Percentiles rank a stretch among this genome's conserved stretches.
These are phyloP conservation scores for Keqinozyma sinolaborantium DNA, from an alignment of 1,139 yeast genomes.

Conservation along the genomic window DNA sequence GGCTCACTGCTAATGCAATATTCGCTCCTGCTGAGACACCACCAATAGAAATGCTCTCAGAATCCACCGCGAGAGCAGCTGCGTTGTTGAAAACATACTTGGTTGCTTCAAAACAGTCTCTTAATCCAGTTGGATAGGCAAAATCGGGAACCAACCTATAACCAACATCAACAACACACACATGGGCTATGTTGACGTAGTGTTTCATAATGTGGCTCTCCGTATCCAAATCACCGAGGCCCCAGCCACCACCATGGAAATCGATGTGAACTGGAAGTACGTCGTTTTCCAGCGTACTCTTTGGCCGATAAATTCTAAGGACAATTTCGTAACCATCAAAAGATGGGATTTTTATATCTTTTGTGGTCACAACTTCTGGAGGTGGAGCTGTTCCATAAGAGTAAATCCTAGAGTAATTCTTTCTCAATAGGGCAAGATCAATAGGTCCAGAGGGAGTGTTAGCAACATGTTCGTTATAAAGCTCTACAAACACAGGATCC, in stretches of 20 bases:
- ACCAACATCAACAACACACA: conserved; percentile 37
- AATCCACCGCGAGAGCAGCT: conserved; percentile 23
- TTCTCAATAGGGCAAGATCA: conserved; percentile 15
- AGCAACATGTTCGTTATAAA: conserved; percentile 27
- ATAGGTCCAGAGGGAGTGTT: conserved; percentile 27
- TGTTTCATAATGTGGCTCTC: conserved; percentile 46
- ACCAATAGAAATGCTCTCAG: conserved; percentile 33
- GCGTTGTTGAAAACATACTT: conserved; percentile 17
- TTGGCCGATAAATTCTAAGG: conserved; percentile 38
- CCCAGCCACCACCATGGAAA: conserved; percentile 53
- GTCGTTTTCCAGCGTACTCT: conserved; percentile 24
- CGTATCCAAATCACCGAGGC: conserved; percentile 41
- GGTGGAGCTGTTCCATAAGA: conserved; percentile 32
- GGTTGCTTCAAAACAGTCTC: conserved; percentile 37
- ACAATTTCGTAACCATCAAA: conserved; percentile 25
- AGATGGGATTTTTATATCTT: conserved; percentile 33
- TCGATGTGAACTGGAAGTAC: conserved; percentile 45
- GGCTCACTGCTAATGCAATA: conserved; percentile 38
- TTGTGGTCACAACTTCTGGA: conserved; percentile 19
- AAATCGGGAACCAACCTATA: conserved; percentile 47
- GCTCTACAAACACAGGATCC: conserved; percentile 30
- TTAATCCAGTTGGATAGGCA: conserved; percentile 46
- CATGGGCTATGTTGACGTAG: conserved; percentile 29
- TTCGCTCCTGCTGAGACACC: conserved; percentile 52
- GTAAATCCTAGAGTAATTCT: conserved; percentile 42